These are phyloP conservation scores for Tetrapisispora nanseiensis DNA, from an alignment of 805 yeast genomes.

Conservation along the genomic window DNA sequence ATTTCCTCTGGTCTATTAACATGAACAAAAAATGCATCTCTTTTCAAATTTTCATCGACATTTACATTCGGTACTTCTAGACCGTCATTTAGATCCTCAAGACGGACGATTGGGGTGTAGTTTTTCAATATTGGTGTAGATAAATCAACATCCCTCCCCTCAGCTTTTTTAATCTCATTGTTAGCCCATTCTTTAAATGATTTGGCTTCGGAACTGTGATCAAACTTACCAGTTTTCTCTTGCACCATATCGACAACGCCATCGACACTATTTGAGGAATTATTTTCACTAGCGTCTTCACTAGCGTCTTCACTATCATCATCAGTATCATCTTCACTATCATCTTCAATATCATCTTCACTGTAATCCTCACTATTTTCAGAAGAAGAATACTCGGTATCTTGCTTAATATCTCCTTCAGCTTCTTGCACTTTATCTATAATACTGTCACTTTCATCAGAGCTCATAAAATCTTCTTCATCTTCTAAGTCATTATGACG, in stretches of 20 bases:
- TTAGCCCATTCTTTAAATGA: conserved; percentile 88
- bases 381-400: conserved; percentile 13
- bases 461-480: conserved; percentile 47
- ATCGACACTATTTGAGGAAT: conserved; percentile 24
- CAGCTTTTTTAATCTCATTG: conserved; percentile 51
- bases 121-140: conserved; percentile 42
- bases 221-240: conserved; percentile 14
- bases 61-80: conserved; percentile 57
- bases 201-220: conserved; percentile 37
- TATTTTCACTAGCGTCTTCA: conserved; percentile 10
- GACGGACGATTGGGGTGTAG: conserved; percentile 47
- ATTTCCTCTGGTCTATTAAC: conserved; percentile 58
- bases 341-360: conserved; percentile 23
- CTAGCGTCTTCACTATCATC: conserved; percentile 13
- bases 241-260: conserved; percentile 14
- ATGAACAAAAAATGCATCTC: conserved; percentile 60
- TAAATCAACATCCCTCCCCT: conserved; percentile 47
- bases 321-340: conserved; percentile 18
- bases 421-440: conserved; percentile 13
- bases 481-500: conserved; percentile 42
- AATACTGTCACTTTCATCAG: conserved; percentile 5
- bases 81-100: conserved; percentile 65
- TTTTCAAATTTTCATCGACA: conserved; percentile 36
- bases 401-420: conserved; percentile 24
- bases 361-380: conserved; percentile 3